phyloP scores from a whole-genome alignment of 1,139 yeast genomes.

The Blastobotrys indianensis region DNA sequence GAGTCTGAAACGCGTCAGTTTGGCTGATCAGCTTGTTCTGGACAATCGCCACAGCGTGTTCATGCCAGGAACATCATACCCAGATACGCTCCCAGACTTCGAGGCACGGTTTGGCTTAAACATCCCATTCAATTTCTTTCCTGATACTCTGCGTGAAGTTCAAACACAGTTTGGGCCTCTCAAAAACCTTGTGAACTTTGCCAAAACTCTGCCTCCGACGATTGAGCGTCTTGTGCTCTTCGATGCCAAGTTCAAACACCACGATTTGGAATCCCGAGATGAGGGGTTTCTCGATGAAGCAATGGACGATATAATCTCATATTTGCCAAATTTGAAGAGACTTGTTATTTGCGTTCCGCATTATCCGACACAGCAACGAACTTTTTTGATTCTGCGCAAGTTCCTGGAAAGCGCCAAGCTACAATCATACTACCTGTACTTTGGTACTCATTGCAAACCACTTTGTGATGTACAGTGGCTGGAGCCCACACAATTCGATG shows the following conservation, averaged over 20 bases:
- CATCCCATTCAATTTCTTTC: slow-evolving; percentile 9
- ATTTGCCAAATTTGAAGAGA: background rate
- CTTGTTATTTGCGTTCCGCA: background rate
- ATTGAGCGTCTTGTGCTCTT: slow-evolving; percentile 7
- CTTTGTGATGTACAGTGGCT: no score
- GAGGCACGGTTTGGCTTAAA: slow-evolving; percentile 6
- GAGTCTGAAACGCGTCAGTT: slow-evolving; percentile 1
- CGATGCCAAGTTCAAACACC: slow-evolving; percentile 3
- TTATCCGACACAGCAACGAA: slow-evolving; percentile 2
- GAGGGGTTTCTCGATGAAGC: background rate
- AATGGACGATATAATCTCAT: slow-evolving; percentile 1
- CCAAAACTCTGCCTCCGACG: slow-evolving; percentile 1
- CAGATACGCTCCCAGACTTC: slow-evolving; percentile 9
- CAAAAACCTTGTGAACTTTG: background rate
- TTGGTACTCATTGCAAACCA: background rate
- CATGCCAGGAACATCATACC: slow-evolving; percentile 9
- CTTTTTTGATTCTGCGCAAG: slow-evolving; percentile 1
- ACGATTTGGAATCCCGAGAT: slow-evolving; percentile 2
- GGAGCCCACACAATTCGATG: no score
- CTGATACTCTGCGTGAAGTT: slow-evolving; percentile 7
- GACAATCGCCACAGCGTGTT: slow-evolving; percentile 1
- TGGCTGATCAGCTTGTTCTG: slow-evolving; percentile 6
- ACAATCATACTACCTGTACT: background rate
- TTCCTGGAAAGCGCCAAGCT: background rate
- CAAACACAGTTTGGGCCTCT: slow-evolving; percentile 8